These are phyloP conservation scores for Neoboletus magnificus DNA, from an alignment of 768 basidiomycete species.

Conservation along the genomic window DNA sequence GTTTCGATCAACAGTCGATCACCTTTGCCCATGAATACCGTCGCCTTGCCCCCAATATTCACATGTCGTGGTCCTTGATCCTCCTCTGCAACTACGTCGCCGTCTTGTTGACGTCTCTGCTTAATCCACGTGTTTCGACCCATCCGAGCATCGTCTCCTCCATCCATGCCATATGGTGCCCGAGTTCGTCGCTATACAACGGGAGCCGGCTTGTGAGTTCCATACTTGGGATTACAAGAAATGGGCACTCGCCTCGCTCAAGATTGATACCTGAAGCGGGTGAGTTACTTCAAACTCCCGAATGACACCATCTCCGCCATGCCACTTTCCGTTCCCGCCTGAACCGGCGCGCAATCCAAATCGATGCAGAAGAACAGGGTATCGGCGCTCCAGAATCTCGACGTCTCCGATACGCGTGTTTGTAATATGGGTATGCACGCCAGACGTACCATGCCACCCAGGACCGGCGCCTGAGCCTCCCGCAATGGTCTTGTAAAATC, in stretches of 20 bases:
- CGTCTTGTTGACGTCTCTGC: slow-evolving; percentile 59
- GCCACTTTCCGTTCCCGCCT: slow-evolving; percentile 67
- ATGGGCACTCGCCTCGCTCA: slow-evolving; percentile 63
- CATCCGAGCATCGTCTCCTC: slow-evolving; percentile 65
- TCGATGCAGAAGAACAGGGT: slow-evolving; percentile 84
- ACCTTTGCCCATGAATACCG: slow-evolving; percentile 84
- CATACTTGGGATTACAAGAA: neutral
- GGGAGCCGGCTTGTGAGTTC: neutral
- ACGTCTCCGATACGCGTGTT: slow-evolving; percentile 93
- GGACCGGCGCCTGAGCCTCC: slow-evolving; percentile 93
- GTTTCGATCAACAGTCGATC: slow-evolving; percentile 81
- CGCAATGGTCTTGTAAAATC: slow-evolving; percentile 64
- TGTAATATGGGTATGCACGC: slow-evolving; percentile 92
- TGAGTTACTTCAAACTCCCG: slow-evolving; percentile 82
- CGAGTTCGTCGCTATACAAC: slow-evolving; percentile 67
- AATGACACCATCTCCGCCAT: slow-evolving; percentile 81
- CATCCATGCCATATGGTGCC: slow-evolving; percentile 83
- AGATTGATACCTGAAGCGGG: slow-evolving; percentile 80
- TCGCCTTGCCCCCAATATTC: slow-evolving; percentile 88
- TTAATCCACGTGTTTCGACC: slow-evolving; percentile 92
- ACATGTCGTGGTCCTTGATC: slow-evolving; percentile 51
- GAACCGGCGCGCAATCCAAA: slow-evolving; percentile 74
- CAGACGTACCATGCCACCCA: slow-evolving; percentile 87
- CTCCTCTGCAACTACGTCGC: slow-evolving; percentile 50
- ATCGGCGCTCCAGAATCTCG: slow-evolving; percentile 90